Evolutionary conservation across 1,139 yeast species (phyloP).

Genomic region (Scheffersomyces quercinus): DNA sequence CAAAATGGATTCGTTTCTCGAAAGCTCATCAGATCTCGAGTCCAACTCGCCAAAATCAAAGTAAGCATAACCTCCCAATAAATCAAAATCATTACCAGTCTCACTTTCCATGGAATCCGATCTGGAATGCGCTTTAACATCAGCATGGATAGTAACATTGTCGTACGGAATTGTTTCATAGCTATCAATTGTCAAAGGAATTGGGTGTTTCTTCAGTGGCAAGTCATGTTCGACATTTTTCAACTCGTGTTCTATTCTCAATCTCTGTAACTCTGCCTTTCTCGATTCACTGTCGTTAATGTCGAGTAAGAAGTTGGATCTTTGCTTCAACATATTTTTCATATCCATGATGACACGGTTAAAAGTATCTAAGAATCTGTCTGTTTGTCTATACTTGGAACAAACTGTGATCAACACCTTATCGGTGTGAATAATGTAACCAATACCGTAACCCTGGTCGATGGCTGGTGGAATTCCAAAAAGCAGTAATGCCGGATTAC

Average conservation of each 20-base stretch:
- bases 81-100: constrained; percentile 27
- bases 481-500: constrained; percentile 70
- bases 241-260: constrained; percentile 39
- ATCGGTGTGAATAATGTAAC: constrained; percentile 71
- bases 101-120: constrained; percentile 9
- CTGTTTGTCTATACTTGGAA: constrained; percentile 75
- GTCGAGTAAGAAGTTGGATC: constrained; percentile 34
- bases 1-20: constrained; percentile 30
- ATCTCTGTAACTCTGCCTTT: constrained; percentile 33
- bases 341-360: constrained; percentile 60
- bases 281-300: constrained; percentile 38
- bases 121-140: constrained; percentile 3
- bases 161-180: constrained; percentile 19
- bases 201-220: constrained; percentile 40
- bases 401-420: constrained; percentile 60
- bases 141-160: constrained; percentile 5
- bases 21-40: constrained; percentile 29
- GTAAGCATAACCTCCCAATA: constrained; percentile 73
- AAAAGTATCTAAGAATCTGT: constrained; percentile 63
- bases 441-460: constrained; percentile 76
- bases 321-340: constrained; percentile 43
- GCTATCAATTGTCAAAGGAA: constrained; percentile 24
- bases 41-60: constrained; percentile 67
- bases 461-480: constrained; percentile 79
- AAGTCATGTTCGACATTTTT: constrained; percentile 27